Base-by-base conservation (phyloP, 768 basidiomycete species). In the Piloderma croceum region DNA sequence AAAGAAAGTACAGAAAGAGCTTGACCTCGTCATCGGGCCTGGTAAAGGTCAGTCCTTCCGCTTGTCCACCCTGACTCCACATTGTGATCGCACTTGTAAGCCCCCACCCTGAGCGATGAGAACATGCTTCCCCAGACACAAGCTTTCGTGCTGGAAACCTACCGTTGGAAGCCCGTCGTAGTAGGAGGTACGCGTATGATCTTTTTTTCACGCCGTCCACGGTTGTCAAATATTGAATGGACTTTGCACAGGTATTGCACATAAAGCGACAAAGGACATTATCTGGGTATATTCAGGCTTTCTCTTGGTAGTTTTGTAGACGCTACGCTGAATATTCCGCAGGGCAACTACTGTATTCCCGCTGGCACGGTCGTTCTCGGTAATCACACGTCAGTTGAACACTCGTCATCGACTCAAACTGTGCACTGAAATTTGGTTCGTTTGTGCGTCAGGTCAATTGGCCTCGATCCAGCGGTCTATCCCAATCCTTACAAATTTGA, bases 191-290 rank as follows among this genome's bases (percentile, higher is more conserved):
- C n/a, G n/a, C n/a, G n/a, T n/a, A n/a, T n/a, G n/a, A n/a, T n/a
- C n/a, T n/a, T n/a, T n/a, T n/a, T n/a, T n/a, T n/a, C n/a, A n/a
- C n/a, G n/a, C n/a, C n/a, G n/a, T n/a, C n/a, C n/a, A n/a, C n/a
- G n/a, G n/a, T n/a, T n/a, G n/a, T n/a, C n/a, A n/a, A n/a, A n/a
- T n/a, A n/a, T n/a, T n/a, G n/a, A n/a, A n/a, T n/a, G n/a, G n/a
- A n/a, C n/a, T n/a, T n/a, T n/a, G n/a, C 3, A 9, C 27, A 55
- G 81, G 81, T 1, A 80, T 83, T 46, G 67, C 79, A 3, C 83
- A 87, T 47, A 72, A 73, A 33, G 74, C 82, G 2, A 76, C 74
- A 2, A 73, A 72, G 41, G 81, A 85, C 37, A 73, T 87, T 21
- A 53, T 74, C 19, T 85, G 79, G 68, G 79, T 79, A 25, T 9